Evolutionary conservation across 179 eudicot genomes (phyloP).

Genomic region (Nepenthes alata): DNA sequence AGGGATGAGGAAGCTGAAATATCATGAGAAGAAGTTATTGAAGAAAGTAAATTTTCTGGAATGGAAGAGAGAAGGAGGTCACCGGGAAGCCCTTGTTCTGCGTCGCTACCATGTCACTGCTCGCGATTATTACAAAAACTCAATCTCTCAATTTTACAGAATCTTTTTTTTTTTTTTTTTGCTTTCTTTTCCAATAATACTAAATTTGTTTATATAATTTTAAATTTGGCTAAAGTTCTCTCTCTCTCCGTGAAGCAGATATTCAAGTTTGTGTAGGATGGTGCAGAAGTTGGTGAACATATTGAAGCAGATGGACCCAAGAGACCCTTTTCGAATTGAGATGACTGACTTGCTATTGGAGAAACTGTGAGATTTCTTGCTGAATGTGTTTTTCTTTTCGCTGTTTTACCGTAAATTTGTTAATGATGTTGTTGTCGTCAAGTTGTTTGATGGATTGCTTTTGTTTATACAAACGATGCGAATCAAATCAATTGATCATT

Average conservation of each 20-base stretch:
- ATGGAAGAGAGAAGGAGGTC: conserved; percentile 90
- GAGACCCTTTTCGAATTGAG: conserved; percentile 75
- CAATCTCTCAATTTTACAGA: not conserved
- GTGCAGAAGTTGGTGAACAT: conserved; percentile 71
- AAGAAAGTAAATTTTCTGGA: conserved; percentile 55
- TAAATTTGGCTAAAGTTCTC: not conserved
- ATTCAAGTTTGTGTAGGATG: conserved; percentile 50
- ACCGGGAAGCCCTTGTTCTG: conserved; percentile 60
- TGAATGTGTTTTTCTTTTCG: not conserved
- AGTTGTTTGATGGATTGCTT: too few species aligned
- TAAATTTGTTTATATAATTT: not conserved
- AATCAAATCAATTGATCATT: too few species aligned
- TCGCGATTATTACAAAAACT: conserved; percentile 88
- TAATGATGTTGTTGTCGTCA: too few species aligned
- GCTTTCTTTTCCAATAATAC: not conserved
- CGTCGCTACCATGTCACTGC: conserved; percentile 66
- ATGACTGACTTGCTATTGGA: conserved; percentile 77
- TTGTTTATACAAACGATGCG: too few species aligned
- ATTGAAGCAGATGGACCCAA: conserved; percentile 78
- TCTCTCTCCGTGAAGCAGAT: conserved; percentile 19
- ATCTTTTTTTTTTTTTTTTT: not conserved
- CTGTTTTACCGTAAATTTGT: not conserved
- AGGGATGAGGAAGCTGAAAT: conserved; percentile 62
- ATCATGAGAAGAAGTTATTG: conserved; percentile 59
- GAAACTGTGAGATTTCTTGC: conserved; percentile 51